These are phyloP conservation scores for Paragyromitra xinjiangensis DNA, from an alignment of 495 filamentous ascomycete genomes.

Conservation along the genomic window DNA sequence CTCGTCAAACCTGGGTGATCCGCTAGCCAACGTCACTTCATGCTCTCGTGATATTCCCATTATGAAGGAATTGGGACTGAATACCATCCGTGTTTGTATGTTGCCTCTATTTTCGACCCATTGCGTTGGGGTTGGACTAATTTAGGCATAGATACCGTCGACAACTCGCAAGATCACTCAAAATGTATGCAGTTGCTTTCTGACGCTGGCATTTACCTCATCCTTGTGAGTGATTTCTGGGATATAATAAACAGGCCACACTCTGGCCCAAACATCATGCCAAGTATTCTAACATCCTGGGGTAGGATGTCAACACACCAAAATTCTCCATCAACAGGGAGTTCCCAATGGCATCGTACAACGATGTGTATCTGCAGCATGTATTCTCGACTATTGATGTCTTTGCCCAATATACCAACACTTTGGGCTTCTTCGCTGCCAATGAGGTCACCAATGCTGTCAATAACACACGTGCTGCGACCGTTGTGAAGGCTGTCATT, in stretches of 20 bases:
- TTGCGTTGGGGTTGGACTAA: constrained; percentile 4
- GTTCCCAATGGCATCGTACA: constrained; percentile 81
- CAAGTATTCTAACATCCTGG: constrained; percentile 18
- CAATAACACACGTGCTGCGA: constrained; percentile 75
- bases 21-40: constrained; percentile 68
- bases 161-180: constrained; percentile 84
- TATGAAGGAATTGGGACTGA: constrained; percentile 86
- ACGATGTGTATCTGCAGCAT: constrained; percentile 88
- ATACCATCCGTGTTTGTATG: constrained; percentile 82
- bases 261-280: not conserved
- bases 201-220: constrained; percentile 89
- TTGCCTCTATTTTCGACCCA: not conserved
- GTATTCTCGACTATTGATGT: constrained; percentile 91
- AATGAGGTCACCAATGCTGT: constrained; percentile 95
- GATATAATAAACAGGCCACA: not conserved
- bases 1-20: constrained; percentile 78
- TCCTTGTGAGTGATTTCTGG: constrained; percentile 66
- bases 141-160: constrained; percentile 70
- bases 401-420: constrained; percentile 88
- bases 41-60: constrained; percentile 86
- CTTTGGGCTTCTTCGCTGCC: constrained; percentile 92
- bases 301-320: constrained; percentile 70
- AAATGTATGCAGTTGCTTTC: constrained; percentile 83
- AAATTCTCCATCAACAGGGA: constrained; percentile 84
- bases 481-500: constrained; percentile 92